phyloP scores from a whole-genome alignment of 495 filamentous ascomycete genomes.

The Xylaria intraflava region DNA sequence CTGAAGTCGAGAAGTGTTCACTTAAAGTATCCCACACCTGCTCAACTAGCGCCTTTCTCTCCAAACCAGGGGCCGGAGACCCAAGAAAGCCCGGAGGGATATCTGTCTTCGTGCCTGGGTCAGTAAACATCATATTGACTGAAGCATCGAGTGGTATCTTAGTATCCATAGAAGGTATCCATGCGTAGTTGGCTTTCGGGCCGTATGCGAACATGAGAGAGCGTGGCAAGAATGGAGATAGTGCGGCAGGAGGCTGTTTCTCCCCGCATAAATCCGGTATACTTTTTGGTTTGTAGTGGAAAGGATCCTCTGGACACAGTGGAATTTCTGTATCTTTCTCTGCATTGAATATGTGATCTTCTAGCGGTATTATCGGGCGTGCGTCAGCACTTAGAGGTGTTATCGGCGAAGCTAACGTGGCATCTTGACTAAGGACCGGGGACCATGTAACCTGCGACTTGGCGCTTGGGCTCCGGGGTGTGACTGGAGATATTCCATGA shows the following conservation, averaged over 20 bases:
- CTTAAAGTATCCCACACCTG: conserved; percentile 37
- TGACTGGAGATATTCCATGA: conserved; percentile 22
- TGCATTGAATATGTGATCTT: background rate
- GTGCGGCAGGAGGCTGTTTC: conserved; percentile 9
- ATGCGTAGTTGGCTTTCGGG: conserved; percentile 21
- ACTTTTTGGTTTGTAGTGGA: conserved; percentile 18
- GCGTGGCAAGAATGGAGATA: conserved; percentile 24
- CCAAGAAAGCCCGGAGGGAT: conserved; percentile 16
- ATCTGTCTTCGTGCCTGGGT: conserved; percentile 12
- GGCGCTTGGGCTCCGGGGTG: conserved; percentile 23
- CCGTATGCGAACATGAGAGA: conserved; percentile 25
- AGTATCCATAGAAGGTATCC: conserved; percentile 20
- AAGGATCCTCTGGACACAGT: conserved; percentile 15
- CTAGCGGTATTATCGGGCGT: conserved; percentile 5
- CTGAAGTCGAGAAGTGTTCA: conserved; percentile 35
- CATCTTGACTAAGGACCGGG: conserved; percentile 13
- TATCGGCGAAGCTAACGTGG: conserved; percentile 22
- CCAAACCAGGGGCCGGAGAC: conserved; percentile 17
- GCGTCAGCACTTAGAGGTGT: conserved; percentile 18
- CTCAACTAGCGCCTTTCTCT: conserved; percentile 34
- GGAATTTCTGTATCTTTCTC: conserved; percentile 5
- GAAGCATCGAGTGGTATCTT: conserved; percentile 23
- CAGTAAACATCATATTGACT: conserved; percentile 29
- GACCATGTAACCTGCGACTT: conserved; percentile 18
- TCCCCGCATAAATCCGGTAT: conserved; percentile 34